Base-by-base conservation (phyloP, 345 rosid species). In the Populus ilicifolia region DNA sequence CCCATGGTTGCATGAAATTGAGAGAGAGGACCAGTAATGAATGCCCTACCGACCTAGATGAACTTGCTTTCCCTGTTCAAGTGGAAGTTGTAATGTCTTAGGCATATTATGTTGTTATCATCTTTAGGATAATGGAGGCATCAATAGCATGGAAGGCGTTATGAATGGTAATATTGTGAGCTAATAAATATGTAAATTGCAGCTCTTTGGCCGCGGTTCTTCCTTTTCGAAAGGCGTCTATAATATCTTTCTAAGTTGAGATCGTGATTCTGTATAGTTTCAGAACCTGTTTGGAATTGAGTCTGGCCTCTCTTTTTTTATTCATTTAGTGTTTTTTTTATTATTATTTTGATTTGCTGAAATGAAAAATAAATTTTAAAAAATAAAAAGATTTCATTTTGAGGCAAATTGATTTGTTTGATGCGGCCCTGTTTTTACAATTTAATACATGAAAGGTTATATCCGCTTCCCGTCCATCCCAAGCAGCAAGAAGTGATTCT, bases 1-100 rank as follows among this genome's bases (percentile, higher is more conserved):
- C 33, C 14, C 68, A 75, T 75, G 71, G 72, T 66, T 75, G 46
- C 21, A 39, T 10, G 18, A 30, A 50, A 74, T 70, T 64, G 66
- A 20, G 50, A 59, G 50, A 11, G 33, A 56, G 20, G 46, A 56
- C 6, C 70, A 56, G 38, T 38, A 5, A 3, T 8, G 76, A 65
- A 35, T 35, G 46, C 64, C 29, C 64, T n/a, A 4, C 64, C 63
- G 23, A 4, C 64, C 29, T 23, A 1, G 29, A 59, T 10, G 64
- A 0, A 0, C 14, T n/a, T 23, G 29, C 63, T 1, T 23, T 59
- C 16, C 23, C 29, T 23, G 36, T 56, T n/a, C n/a, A 23, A 3
- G 4, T 10, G 29, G 64, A 23, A 5, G 64, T 1, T 23, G 14
- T 59, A 25, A 25, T 3, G 63, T 13, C 29, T 1, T n/a, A 1